Base-by-base conservation (phyloP, 352 stramenopile species). In the Phytopythium litorale region DNA sequence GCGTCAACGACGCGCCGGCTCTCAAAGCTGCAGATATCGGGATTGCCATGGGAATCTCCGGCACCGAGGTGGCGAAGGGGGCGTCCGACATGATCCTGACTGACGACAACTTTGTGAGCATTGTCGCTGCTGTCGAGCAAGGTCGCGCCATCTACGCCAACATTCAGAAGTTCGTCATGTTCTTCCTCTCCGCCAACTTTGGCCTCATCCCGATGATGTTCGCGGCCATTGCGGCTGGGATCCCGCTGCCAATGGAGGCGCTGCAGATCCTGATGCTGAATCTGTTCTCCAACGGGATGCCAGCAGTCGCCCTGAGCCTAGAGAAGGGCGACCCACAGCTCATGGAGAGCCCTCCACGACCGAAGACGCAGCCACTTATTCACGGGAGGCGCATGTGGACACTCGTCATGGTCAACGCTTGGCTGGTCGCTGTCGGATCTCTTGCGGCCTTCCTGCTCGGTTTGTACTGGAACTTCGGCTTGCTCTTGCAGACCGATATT, bases 201-300 rank as follows among this genome's bases (percentile, higher is more conserved):
- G 90, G 89, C 8, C 94, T 95, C 18, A 80, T 98, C 46, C 79
- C 87, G 25, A 70, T 98, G 28, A 73, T 87, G 33, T 78, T 82
- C 19, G 40, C 69, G 38, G 67, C 64, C 1, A 75, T 82, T 48
- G 70, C 75, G 12, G 57, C 67, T 11, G 77, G 71, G 11, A 56
- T 80, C 40, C 73, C 75, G 23, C 64, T 83, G 37, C 94, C 94
- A 12, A 68, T 99, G n/a, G 97, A 96, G 61, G 86, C 95, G 38
- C 85, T 98, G 12, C 96, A 98, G 81, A 98, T 99, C 79, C 70
- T 99, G 19, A 98, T 96, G 81, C 78, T 99, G 30, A 98, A 99
- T 66, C 72, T 99, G 25, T 98, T 99, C 65, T 98, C 98, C 75
- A 95, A 98, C 35, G 77, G 77, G 12, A 82, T 83, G 71, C 77